These are phyloP conservation scores for Leptographium flavum DNA, from an alignment of 2,329 filamentous ascomycete genomes.

Conservation along the genomic window DNA sequence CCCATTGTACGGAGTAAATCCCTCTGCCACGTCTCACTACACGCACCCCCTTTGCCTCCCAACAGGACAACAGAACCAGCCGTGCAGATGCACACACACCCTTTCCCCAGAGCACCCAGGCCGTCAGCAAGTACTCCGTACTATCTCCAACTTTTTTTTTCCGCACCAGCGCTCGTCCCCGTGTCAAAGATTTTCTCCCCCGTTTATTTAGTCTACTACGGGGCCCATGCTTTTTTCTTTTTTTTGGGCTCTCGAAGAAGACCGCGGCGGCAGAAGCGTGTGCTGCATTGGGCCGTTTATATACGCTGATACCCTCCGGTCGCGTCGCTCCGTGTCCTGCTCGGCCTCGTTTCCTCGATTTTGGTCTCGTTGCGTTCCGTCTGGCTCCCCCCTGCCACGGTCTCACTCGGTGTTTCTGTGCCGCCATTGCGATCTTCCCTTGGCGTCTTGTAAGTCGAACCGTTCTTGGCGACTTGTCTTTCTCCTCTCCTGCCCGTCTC, in stretches of 20 bases:
- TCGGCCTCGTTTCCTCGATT: no score
- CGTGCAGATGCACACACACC: neutral
- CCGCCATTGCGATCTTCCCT: neutral
- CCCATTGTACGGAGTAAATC: no score
- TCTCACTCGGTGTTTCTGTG: neutral
- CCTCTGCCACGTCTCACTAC: no score
- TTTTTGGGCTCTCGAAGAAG: no score
- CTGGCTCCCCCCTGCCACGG: neutral
- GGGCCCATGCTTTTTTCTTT: no score
- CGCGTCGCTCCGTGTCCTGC: no score
- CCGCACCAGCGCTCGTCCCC: neutral
- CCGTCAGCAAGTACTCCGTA: no score
- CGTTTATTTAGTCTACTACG: neutral
- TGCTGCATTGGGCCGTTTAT: no score
- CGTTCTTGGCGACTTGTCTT: constrained; percentile 1
- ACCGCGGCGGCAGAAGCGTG: no score
- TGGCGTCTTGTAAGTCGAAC: constrained; percentile 1
- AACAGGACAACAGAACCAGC: no score
- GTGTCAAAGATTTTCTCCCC: neutral
- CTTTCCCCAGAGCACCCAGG: neutral
- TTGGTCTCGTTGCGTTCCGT: neutral
- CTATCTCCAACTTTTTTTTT: neutral
- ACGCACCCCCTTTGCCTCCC: neutral
- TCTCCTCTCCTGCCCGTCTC: neutral
- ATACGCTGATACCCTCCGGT: no score